Evolutionary conservation across 139 green algal species (phyloP), one percentile per base, ranked within the genome.

Genomic region (Klebsormidium nitens): DNA sequence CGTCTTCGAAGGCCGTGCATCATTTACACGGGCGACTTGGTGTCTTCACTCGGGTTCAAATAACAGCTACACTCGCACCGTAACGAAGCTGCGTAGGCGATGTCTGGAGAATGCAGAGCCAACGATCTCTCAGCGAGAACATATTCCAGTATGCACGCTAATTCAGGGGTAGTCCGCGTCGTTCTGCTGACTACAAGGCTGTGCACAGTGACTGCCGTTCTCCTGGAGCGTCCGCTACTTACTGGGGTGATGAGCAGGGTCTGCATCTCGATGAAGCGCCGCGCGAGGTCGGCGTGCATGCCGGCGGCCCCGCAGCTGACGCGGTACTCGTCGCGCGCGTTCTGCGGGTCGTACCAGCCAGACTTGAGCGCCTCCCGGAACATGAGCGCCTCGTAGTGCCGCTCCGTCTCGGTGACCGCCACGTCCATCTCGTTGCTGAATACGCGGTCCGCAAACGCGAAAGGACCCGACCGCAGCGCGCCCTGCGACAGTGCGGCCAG

Each of bases 391-490:
- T 97, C 86, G 69, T 92, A 97, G 0, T 71, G 29, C 36, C 64
- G 39, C 26, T 82, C 29, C 0, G 82, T 84, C 5, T 39, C 39
- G 50, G 67, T 63, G 37, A 93, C 80, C 1, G 89, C 89, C 2
- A 87, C 81, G 63, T 91, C 87, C 34, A 98, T 91, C n/a, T 89
- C 91, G 75, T 97, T 98, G 46, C 84, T 82, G 82, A 99, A 97
- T 11, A 93, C 88, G 23, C 81, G 74, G 78, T 98, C 93, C 1
- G 83, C 56, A 59, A 97, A 89, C 4, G 70, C 82, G 36, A 46
- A 68, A 23, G 59, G 47, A 36, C 62, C 72, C 5, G 2, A 48
- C 31, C 72, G 65, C 23, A 85, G 75, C 55, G 35, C 68, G 19
- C 60, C 39, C 36, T 64, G 49, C n/a, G n/a, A n/a, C 26, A 34